Base-by-base conservation (phyloP, 2,329 filamentous ascomycete species). In the Berkeleyomyces rouxiae region DNA sequence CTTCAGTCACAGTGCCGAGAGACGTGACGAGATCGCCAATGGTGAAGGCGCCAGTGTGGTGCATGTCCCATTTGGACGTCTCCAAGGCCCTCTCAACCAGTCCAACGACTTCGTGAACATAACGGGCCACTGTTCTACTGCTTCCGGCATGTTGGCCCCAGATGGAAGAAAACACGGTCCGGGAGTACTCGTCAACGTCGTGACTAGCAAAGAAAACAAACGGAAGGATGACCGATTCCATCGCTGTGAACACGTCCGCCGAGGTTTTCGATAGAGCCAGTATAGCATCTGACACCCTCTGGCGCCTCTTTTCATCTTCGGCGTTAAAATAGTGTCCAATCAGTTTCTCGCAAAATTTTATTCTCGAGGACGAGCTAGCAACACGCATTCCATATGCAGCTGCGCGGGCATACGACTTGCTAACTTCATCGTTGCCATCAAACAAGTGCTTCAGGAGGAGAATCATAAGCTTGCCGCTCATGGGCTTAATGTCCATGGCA, bases 141-240 rank as follows among this genome's bases (percentile, higher is more conserved):
- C 90, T 91, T 59, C 91, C 92, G 0, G 95, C 91, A 69, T 95
- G 91, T 68, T 96, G 88, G 58, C 82, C 81, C 93, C 93, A 99
- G 0, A 90, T 89, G 63, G 90, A 87, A 44, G 83, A 78, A 70
- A 95, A 95, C n/a, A 84, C 81, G 67, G 89, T 86, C 63, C 82
- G 80, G 3, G 92, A 88, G 67, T 90, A 86, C 60, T 87, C 85
- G 68, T 95, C 85, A 0, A 82, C 83, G 70, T 99, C 93, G 69
- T 96, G 87, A 69, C 90, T 88, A 2, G 84, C 90, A 37, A 97
- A 78, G 70, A 95, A 99, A 1, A 91, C 81, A 68, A 97, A 92
- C 0, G 93, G 93, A 2, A 99, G 75, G 2, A 95, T 80, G 4
- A 82, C 79, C 0, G 84, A 78, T 62, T 91, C 86, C 40, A 96